Evolutionary conservation across 306 rosid species (phyloP).

Genomic region (Cicer yamashitae): DNA sequence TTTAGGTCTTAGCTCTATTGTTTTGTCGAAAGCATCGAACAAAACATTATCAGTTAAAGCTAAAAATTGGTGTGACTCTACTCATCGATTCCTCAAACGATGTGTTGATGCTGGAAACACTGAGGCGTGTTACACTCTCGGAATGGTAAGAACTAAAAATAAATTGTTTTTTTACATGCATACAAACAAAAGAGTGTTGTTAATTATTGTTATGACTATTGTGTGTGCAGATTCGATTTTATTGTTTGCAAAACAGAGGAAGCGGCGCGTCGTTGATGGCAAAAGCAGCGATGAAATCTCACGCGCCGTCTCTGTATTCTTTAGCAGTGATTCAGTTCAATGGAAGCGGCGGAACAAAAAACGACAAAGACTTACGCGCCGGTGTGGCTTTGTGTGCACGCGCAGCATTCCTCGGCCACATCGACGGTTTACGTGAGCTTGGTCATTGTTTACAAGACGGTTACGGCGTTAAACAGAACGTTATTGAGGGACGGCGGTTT

Average conservation of each 20-base stretch:
- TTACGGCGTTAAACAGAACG: slow-evolving; percentile 87
- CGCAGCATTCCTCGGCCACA: slow-evolving; percentile 88
- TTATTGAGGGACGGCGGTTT: slow-evolving; percentile 78
- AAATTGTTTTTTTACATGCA: not conserved
- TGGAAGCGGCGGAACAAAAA: slow-evolving; percentile 91
- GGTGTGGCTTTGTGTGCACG: slow-evolving; percentile 93
- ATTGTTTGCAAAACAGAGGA: slow-evolving; percentile 77
- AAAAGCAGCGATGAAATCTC: slow-evolving; percentile 83
- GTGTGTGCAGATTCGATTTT: slow-evolving; percentile 82
- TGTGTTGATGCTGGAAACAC: slow-evolving; percentile 88
- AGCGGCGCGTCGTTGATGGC: slow-evolving; percentile 90
- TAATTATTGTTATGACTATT: not conserved
- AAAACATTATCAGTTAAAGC: slow-evolving; percentile 63
- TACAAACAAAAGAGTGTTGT: not conserved
- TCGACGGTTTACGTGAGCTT: slow-evolving; percentile 86
- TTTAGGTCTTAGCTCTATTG: slow-evolving; percentile 61
- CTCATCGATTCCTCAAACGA: slow-evolving; percentile 81
- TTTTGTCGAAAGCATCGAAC: slow-evolving; percentile 64
- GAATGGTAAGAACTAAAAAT: slow-evolving; percentile 61
- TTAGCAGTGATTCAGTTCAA: slow-evolving; percentile 93
- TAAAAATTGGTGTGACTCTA: slow-evolving; percentile 74
- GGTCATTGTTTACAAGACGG: slow-evolving; percentile 98
- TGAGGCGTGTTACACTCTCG: slow-evolving; percentile 87
- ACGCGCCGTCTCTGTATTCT: slow-evolving; percentile 88
- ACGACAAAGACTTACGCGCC: slow-evolving; percentile 82